Base-by-base conservation (phyloP, 441 rosid species). In the Bruguiera hainesii region DNA sequence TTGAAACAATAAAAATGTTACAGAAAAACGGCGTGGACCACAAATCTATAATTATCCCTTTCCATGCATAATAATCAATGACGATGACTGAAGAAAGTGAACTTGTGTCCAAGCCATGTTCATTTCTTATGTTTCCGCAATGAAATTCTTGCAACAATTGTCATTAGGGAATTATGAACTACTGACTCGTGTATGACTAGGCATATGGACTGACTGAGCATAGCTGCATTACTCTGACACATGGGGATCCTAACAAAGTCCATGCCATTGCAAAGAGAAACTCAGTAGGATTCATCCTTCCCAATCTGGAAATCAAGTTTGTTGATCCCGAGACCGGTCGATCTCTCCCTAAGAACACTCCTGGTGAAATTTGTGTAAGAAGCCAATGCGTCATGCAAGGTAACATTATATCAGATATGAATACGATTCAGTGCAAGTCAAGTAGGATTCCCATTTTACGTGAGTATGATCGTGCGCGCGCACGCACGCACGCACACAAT, bases 171-270 rank as follows among this genome's bases (percentile, higher is more conserved):
- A 13, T 48, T 26, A 8, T 31, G 37, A 9, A 7, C 39, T 18
- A 3, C 18, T 28, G n/a, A 57, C 7, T 61, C 29, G 30, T n/a
- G 55, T 28, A n/a, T 18, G 26, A 2, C 19, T 49, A 91, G 97
- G 98, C 98, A 31, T 94, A 91, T 71, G 98, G 99, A 70, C 79
- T 91, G 80, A 91, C 99, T 9, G 98, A 94, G 80, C 98, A 94
- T 73, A 89, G 96, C 63, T 94, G 99, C 88, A 91, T 94, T 37
- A 94, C 97, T 11, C 86, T 94, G 29, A 87, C 88, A 19, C 92
- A 88, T 61, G 93, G 96, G 13, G 90, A 87, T 69, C 95, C 88
- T 0, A 60, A 52, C 1, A 78, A 67, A 69, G 85, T 75, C 2
- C 84, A 86, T 68, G 84, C 80, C 19, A 68, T 65, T 64, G 83